Evolutionary conservation across 108 stramenopile genomes (phyloP).

Genomic region (Skeletonema costatum): DNA sequence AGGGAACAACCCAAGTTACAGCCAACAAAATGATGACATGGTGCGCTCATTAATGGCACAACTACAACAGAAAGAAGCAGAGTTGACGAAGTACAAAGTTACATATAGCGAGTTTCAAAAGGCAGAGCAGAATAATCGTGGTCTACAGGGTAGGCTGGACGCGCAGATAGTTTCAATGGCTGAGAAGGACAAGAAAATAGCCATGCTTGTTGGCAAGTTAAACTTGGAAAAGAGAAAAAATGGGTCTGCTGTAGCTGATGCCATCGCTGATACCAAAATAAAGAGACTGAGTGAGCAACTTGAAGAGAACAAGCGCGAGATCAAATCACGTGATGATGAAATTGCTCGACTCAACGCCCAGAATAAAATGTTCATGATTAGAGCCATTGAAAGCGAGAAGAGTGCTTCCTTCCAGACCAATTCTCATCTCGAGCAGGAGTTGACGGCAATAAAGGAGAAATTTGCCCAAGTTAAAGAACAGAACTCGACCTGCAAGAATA

Average conservation of each 20-base stretch:
- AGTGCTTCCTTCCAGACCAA: background rate
- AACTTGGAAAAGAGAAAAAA: background rate
- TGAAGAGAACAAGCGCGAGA: constrained; percentile 4
- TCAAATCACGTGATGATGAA: constrained; percentile 28
- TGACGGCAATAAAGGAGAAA: constrained; percentile 1
- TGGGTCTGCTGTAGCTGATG: constrained; percentile 2
- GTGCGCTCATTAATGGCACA: constrained; percentile 40
- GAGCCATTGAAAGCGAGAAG: background rate
- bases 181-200: constrained; percentile 23
- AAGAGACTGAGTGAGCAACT: constrained; percentile 21
- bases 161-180: constrained; percentile 5
- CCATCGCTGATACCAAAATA: background rate
- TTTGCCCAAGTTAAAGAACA: background rate
- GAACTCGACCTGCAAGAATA: background rate
- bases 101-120: constrained; percentile 2
- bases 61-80: constrained; percentile 27
- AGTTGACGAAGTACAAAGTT: constrained; percentile 23
- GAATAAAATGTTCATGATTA: constrained; percentile 3
- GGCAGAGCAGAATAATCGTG: constrained; percentile 13
- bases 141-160: constrained; percentile 2
- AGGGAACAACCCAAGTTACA: background rate
- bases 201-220: constrained; percentile 12
- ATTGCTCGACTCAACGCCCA: constrained; percentile 11
- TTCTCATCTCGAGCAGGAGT: constrained; percentile 11
- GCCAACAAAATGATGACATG: constrained; percentile 7